Evolutionary conservation across 345 rosid genomes (phyloP).

Genomic region (thale cress (Arabidopsis thaliana)): DNA sequence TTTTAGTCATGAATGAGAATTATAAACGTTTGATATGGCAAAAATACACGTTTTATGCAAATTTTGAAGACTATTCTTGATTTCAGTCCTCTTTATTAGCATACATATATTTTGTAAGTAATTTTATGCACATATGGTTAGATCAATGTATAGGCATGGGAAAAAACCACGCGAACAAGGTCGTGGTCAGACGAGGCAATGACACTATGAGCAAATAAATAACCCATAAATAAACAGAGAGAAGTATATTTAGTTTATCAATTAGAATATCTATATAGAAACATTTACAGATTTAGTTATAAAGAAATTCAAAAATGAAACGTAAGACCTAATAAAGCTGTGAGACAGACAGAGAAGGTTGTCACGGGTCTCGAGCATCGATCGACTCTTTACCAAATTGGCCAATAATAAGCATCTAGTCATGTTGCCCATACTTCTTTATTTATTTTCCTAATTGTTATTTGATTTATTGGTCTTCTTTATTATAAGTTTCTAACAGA

Average conservation of each 20-base stretch:
- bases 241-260: not conserved
- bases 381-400: constrained; percentile 31
- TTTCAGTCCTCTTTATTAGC: too few species aligned
- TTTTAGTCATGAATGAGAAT: not conserved
- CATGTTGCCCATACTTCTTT: constrained; percentile 43
- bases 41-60: not conserved
- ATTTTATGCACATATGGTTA: not conserved
- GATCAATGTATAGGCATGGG: constrained; percentile 16
- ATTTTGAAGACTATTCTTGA: too few species aligned
- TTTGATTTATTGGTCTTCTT: constrained; percentile 16
- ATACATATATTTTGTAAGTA: not conserved
- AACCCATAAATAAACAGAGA: not conserved
- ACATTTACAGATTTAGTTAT: constrained; percentile 4
- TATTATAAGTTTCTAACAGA: not conserved
- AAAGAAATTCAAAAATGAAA: not conserved
- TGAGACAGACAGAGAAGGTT: constrained; percentile 34
- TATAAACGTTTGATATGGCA: not conserved
- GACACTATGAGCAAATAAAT: constrained; percentile 6
- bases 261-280: constrained; percentile 1
- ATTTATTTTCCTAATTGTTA: constrained; percentile 3
- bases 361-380: constrained; percentile 33
- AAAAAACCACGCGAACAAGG: constrained; percentile 15
- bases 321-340: constrained; percentile 36
- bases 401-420: constrained; percentile 32
- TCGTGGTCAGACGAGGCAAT: constrained; percentile 6